Percentiles rank a stretch among this genome's conserved stretches.
These are phyloP conservation scores for Dendrocalamus sinicus DNA, from an alignment of 176 grass and related monocot species.

Conservation along the genomic window DNA sequence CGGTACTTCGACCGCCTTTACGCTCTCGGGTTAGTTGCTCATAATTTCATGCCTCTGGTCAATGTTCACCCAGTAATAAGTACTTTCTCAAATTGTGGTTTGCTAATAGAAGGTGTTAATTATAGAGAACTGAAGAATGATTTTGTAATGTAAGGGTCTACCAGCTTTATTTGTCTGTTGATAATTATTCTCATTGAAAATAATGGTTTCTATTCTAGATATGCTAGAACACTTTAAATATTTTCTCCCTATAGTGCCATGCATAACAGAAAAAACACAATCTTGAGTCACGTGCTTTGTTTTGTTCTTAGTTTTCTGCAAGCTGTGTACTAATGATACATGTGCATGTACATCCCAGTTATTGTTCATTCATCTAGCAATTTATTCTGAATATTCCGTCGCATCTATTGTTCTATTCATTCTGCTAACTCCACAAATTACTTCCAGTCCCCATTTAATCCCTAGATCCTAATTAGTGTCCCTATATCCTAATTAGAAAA, in stretches of 20 bases:
- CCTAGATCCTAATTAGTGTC: background rate
- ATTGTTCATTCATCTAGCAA: background rate
- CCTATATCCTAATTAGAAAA: background rate
- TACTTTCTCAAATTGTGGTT: too few relatives aligned
- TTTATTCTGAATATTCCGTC: background rate
- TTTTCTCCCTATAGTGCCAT: background rate
- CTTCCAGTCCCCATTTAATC: background rate
- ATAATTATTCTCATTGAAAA: background rate
- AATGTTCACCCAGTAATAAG: too few relatives aligned
- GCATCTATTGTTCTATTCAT: background rate
- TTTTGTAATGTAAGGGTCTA: conserved; percentile 78
- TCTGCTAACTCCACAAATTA: background rate
- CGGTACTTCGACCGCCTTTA: too few relatives aligned
- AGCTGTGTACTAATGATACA: background rate
- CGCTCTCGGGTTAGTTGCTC: too few relatives aligned
- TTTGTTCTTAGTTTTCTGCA: background rate
- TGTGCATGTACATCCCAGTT: background rate
- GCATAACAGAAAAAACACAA: background rate
- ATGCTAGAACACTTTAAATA: background rate
- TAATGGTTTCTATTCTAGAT: background rate
- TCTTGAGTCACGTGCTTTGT: background rate
- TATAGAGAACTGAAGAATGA: conserved; percentile 85
- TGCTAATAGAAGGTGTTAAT: too few relatives aligned
- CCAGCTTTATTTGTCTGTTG: background rate
- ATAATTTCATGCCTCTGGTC: too few relatives aligned